These are phyloP conservation scores for Pyrrhoderma noxium DNA, from an alignment of 1,284 basidiomycete genomes.

Conservation along the genomic window DNA sequence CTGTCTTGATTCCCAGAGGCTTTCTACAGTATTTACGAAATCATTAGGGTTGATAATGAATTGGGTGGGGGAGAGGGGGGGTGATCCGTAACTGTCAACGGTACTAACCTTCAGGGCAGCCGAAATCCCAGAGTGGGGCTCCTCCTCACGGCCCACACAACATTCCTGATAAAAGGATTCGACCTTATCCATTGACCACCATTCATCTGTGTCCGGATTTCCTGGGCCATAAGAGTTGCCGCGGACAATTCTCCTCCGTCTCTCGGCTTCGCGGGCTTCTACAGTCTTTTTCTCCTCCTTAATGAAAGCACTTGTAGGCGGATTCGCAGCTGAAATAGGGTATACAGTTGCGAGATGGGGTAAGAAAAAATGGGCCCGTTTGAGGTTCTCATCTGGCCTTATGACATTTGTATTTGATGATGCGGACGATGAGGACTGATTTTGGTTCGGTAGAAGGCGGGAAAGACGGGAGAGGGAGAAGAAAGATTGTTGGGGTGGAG, in stretches of 20 bases:
- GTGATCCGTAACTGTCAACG: background rate
- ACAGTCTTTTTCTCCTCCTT: slow-evolving; percentile 68
- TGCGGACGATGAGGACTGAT: slow-evolving; percentile 22
- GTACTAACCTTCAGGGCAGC: slow-evolving; percentile 60
- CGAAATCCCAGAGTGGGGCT: slow-evolving; percentile 57
- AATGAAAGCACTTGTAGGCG: slow-evolving; percentile 67
- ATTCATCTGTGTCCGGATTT: slow-evolving; percentile 40
- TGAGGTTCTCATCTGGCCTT: slow-evolving; percentile 43
- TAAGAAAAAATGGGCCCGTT: slow-evolving; percentile 79
- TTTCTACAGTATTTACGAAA: slow-evolving; percentile 31
- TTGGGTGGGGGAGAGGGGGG: slow-evolving; percentile 19
- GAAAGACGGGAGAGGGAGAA: slow-evolving; percentile 59
- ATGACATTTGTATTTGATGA: background rate
- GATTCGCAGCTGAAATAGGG: slow-evolving; percentile 74
- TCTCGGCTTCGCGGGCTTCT: slow-evolving; percentile 60
- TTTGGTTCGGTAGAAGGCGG: slow-evolving; percentile 51
- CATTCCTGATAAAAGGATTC: slow-evolving; percentile 78
- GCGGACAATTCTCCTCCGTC: slow-evolving; percentile 53
- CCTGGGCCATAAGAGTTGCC: slow-evolving; percentile 37
- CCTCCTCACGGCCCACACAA: slow-evolving; percentile 69
- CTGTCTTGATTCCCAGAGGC: slow-evolving; percentile 50
- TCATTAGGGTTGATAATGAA: slow-evolving; percentile 11
- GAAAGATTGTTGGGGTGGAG: slow-evolving; percentile 58
- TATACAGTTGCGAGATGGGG: slow-evolving; percentile 79
- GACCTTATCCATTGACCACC: slow-evolving; percentile 78